These are phyloP conservation scores for Hordeum pubiflorum DNA, from an alignment of 202 grass and related monocot genomes.

Conservation along the genomic window DNA sequence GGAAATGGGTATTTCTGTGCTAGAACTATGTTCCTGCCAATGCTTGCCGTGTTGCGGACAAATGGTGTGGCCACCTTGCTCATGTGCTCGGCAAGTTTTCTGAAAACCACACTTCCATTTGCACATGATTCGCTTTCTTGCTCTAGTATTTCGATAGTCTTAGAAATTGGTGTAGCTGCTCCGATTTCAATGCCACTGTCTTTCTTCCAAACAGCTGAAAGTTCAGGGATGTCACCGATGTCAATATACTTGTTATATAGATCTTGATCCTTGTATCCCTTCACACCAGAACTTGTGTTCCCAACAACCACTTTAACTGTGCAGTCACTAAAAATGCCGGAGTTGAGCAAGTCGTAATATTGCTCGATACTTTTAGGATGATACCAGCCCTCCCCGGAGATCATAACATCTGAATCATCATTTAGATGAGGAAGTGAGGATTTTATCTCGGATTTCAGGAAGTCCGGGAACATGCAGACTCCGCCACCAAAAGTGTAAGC, in stretches of 20 bases:
- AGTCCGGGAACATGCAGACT: conserved; percentile 66
- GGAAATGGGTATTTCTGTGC: conserved; percentile 63
- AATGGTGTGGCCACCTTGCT: conserved; percentile 65
- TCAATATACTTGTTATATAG: conserved; percentile 62
- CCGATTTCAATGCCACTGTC: conserved; percentile 38
- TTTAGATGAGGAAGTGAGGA: neutral
- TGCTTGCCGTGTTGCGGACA: conserved; percentile 69
- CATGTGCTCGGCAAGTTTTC: conserved; percentile 73
- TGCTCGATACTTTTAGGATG: conserved; percentile 47
- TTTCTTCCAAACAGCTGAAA: conserved; percentile 30
- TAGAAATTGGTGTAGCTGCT: conserved; percentile 56
- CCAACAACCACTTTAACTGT: conserved; percentile 59
- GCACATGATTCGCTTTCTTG: conserved; percentile 13
- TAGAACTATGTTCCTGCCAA: conserved; percentile 75
- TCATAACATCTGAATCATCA: neutral
- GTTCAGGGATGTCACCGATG: conserved; percentile 56
- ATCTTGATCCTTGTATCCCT: conserved; percentile 53
- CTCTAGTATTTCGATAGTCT: conserved; percentile 36
- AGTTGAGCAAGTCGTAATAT: conserved; percentile 49
- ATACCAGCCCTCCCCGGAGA: conserved; percentile 30
- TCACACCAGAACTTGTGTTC: conserved; percentile 60
- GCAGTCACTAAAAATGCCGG: conserved; percentile 15
- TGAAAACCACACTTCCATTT: conserved; percentile 37
- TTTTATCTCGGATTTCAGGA: conserved; percentile 70
- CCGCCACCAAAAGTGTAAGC: conserved; percentile 12